Conservation (phyloP, 202 grass and related monocot genomes). For the Eragrostis tef region DNA sequence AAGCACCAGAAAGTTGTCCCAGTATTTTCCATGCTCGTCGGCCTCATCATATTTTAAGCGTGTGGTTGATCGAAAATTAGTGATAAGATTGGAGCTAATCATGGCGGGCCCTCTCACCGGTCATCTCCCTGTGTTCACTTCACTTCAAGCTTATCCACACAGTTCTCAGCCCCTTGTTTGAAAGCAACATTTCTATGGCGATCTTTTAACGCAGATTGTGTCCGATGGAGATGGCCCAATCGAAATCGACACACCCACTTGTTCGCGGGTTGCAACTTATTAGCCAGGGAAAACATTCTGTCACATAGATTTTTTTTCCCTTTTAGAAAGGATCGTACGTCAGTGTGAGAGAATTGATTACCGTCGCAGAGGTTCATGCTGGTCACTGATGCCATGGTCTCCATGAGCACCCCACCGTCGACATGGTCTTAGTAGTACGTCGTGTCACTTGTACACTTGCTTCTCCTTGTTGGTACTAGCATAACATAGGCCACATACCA, state of each 20-base stretch:
- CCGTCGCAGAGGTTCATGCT: too few relatives aligned
- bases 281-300: not conserved
- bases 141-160: slow-evolving; percentile 18
- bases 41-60: not conserved
- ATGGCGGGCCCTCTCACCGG: not conserved
- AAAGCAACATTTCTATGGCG: not conserved
- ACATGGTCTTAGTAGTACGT: too few relatives aligned
- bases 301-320: not conserved
- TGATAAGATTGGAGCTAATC: slow-evolving; percentile 19
- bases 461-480: too few relatives aligned
- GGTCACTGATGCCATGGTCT: too few relatives aligned
- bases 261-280: not conserved
- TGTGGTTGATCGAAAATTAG: not conserved
- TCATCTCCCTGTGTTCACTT: not conserved
- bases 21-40: too few relatives aligned
- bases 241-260: not conserved
- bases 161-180: not conserved
- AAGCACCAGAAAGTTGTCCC: too few relatives aligned
- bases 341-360: too few relatives aligned
- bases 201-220: slow-evolving; percentile 26
- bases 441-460: too few relatives aligned
- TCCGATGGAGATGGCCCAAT: not conserved
- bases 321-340: too few relatives aligned
- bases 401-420: too few relatives aligned
- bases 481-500: too few relatives aligned